A percentile compares a stretch with the other conserved stretches of the same genome.
Conservation (phyloP, 1,284 basidiomycete genomes). For the Inonotus obliquus region DNA sequence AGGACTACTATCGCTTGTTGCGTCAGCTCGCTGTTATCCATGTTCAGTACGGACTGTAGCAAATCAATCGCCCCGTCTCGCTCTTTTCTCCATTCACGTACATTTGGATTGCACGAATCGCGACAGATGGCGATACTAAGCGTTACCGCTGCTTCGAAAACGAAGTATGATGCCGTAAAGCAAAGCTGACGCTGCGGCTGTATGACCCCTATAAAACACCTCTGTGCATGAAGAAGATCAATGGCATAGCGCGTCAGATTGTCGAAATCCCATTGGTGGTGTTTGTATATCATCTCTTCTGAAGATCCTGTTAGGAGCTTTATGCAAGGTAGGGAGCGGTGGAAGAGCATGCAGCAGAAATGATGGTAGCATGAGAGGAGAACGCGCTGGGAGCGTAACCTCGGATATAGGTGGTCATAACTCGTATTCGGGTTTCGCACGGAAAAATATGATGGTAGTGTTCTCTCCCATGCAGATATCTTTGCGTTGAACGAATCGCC, state of each 20-base stretch:
- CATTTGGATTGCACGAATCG: constrained; percentile 3
- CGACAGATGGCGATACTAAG: constrained; percentile 17
- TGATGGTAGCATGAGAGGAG: constrained; percentile 26
- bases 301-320: neutral
- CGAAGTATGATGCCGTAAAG: constrained; percentile 27
- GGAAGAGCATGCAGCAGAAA: constrained; percentile 27
- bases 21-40: constrained; percentile 13
- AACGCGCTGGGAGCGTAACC: constrained; percentile 23
- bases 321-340: constrained; percentile 20
- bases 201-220: constrained; percentile 20
- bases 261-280: constrained; percentile 21
- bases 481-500: constrained; percentile 4
- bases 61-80: constrained; percentile 7
- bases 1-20: constrained; percentile 13
- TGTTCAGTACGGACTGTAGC: constrained; percentile 3
- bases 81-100: constrained; percentile 9
- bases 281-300: neutral
- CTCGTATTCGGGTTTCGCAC: constrained; percentile 20
- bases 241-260: constrained; percentile 27
- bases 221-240: constrained; percentile 25
- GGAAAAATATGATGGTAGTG: constrained; percentile 20
- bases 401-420: constrained; percentile 18
- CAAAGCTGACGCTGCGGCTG: constrained; percentile 19
- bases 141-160: constrained; percentile 31
- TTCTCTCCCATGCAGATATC: constrained; percentile 8